Conservation (phyloP, 768 basidiomycete species). For the Agaricus blazei region DNA sequence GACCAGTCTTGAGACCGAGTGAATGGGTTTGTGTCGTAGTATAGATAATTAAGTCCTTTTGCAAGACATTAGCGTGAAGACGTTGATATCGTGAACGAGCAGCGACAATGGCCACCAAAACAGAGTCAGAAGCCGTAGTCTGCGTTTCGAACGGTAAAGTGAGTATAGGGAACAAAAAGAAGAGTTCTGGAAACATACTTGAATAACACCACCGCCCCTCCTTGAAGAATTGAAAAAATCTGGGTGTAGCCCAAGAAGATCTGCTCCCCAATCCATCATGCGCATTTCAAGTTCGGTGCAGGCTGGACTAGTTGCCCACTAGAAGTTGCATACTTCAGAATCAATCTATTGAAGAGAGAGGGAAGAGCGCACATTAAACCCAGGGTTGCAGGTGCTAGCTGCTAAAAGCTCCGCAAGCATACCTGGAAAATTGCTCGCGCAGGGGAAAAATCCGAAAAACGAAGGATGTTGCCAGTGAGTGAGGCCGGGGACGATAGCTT, state of each 20-base stretch:
- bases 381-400: slow-evolving; percentile 71
- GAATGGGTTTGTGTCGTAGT: slow-evolving; percentile 91
- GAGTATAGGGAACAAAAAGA: background rate
- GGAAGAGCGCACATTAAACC: slow-evolving; percentile 62
- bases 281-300: slow-evolving; percentile 88
- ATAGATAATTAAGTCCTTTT: slow-evolving; percentile 74
- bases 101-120: slow-evolving; percentile 71
- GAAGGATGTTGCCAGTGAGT: slow-evolving; percentile 92
- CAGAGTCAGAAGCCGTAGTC: slow-evolving; percentile 84
- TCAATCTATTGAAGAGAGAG: background rate
- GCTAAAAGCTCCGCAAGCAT: slow-evolving; percentile 87
- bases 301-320: slow-evolving; percentile 90
- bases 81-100: slow-evolving; percentile 61
- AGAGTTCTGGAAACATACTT: slow-evolving; percentile 38
- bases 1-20: slow-evolving; percentile 68
- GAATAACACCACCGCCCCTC: slow-evolving; percentile 78
- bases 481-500: slow-evolving; percentile 85
- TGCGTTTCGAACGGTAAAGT: slow-evolving; percentile 22
- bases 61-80: slow-evolving; percentile 38
- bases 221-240: slow-evolving; percentile 63
- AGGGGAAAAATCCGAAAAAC: slow-evolving; percentile 88
- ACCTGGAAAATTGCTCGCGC: slow-evolving; percentile 72
- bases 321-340: background rate
- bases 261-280: slow-evolving; percentile 89
- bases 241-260: slow-evolving; percentile 66